Conservation (phyloP, 2,329 filamentous ascomycete species). For the Trichoderma simmonsii region DNA sequence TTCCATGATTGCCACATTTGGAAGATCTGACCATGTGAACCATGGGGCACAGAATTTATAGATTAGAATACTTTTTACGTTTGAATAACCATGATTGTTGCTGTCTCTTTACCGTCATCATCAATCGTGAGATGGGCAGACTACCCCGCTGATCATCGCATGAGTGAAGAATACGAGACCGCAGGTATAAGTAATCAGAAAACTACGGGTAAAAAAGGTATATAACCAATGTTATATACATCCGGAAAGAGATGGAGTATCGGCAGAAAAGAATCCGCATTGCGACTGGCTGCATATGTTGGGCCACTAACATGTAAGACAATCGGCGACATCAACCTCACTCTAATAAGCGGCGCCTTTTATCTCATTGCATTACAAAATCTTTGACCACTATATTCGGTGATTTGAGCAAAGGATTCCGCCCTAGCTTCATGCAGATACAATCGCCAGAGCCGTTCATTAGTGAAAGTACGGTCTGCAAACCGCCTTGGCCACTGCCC, state of each 20-base stretch:
- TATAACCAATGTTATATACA: neutral
- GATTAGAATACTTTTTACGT: neutral
- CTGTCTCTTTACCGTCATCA: neutral
- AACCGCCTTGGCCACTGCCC: constrained; percentile 6
- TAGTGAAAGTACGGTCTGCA: constrained; percentile 14
- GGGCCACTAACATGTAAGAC: neutral
- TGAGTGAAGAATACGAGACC: neutral
- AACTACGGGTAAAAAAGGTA: neutral
- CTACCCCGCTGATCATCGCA: neutral
- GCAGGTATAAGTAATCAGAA: neutral
- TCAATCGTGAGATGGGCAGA: too few species aligned
- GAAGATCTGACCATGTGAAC: neutral
- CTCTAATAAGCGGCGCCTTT: neutral
- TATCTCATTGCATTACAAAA: neutral
- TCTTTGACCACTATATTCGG: neutral
- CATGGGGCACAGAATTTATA: neutral
- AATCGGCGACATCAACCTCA: neutral
- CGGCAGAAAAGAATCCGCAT: neutral
- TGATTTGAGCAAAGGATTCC: neutral
- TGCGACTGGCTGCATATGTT: neutral
- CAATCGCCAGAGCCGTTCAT: neutral
- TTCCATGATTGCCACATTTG: neutral
- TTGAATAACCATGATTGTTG: neutral
- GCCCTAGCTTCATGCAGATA: neutral
- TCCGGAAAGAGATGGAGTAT: neutral